Percentiles rank a stretch among this genome's conserved stretches.
Evolutionary conservation across 2,329 filamentous ascomycete species (phyloP).

Genomic region (Elsinoe necatrix): DNA sequence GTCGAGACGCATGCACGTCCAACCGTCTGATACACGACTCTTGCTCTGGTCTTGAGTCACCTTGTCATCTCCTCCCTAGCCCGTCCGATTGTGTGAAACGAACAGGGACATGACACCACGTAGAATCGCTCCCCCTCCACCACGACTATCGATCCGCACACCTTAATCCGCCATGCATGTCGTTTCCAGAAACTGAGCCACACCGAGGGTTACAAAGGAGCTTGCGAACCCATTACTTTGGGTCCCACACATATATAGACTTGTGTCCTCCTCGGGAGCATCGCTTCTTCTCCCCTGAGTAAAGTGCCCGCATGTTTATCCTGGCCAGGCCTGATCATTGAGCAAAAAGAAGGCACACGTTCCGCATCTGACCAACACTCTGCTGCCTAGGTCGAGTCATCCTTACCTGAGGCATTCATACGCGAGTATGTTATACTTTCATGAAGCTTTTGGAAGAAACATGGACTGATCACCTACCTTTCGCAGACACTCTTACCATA

Average conservation of each 20-base stretch:
- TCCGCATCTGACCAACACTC: neutral
- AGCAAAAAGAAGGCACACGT: neutral
- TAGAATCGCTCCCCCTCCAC: conserved; percentile 2
- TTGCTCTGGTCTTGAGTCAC: conserved; percentile 18
- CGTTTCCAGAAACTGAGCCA: conserved; percentile 11
- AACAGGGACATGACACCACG: conserved; percentile 15
- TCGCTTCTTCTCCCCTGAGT: neutral
- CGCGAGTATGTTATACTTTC: neutral
- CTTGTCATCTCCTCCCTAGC: conserved; percentile 16
- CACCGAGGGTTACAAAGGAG: conserved; percentile 7
- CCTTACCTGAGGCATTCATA: neutral
- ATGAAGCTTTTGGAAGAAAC: neutral
- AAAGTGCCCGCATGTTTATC: conserved; percentile 11
- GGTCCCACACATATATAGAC: neutral
- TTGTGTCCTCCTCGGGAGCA: neutral
- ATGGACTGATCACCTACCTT: neutral
- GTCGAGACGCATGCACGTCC: conserved; percentile 2
- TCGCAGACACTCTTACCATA: neutral
- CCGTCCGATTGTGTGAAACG: conserved; percentile 16
- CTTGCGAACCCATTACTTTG: conserved; percentile 6
- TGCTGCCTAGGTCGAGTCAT: conserved; percentile 7
- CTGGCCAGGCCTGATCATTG: neutral
- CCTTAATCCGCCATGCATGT: conserved; percentile 6
- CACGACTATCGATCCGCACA: conserved; percentile 5
- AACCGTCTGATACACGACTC: neutral